Conservation (phyloP, 1,284 basidiomycete genomes). For the Leccinum fallax region DNA sequence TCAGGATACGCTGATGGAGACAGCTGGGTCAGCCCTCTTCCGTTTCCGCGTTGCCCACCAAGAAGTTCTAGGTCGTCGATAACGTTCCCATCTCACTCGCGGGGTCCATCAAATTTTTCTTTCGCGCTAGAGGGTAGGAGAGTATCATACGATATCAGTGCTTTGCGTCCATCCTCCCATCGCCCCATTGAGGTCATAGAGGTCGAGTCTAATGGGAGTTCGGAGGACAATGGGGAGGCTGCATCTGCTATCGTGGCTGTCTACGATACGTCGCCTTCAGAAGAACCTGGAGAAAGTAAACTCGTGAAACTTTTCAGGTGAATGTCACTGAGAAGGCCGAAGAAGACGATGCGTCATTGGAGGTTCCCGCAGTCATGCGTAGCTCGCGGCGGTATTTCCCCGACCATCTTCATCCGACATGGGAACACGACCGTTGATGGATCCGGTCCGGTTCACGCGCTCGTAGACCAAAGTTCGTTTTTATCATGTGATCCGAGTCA, state of each 20-base stretch:
- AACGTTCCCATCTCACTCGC: conserved; percentile 37
- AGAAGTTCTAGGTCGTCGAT: conserved; percentile 49
- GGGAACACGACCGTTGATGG: conserved; percentile 3
- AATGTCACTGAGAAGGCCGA: conserved; percentile 4
- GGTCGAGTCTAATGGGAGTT: conserved; percentile 13
- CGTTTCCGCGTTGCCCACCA: conserved; percentile 54
- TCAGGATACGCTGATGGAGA: conserved; percentile 56
- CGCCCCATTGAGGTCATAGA: conserved; percentile 14
- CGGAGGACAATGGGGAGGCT: conserved; percentile 24
- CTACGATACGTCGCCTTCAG: conserved; percentile 16
- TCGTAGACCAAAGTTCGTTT: too few relatives aligned
- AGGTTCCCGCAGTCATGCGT: conserved; percentile 1
- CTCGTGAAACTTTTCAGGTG: conserved; percentile 7
- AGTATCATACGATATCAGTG: conserved; percentile 14
- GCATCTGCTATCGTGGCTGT: conserved; percentile 21
- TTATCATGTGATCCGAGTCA: too few relatives aligned
- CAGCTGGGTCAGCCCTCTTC: conserved; percentile 47
- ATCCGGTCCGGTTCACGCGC: too few relatives aligned
- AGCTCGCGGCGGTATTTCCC: neutral
- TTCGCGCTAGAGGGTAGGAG: conserved; percentile 7
- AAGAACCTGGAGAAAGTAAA: conserved; percentile 8
- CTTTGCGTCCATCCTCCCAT: conserved; percentile 8
- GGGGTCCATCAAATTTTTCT: conserved; percentile 18
- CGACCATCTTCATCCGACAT: conserved; percentile 14
- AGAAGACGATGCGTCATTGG: conserved; percentile 5